phyloP scores from a whole-genome alignment of 306 rosid species.

The Casuarina equisetifolia region DNA sequence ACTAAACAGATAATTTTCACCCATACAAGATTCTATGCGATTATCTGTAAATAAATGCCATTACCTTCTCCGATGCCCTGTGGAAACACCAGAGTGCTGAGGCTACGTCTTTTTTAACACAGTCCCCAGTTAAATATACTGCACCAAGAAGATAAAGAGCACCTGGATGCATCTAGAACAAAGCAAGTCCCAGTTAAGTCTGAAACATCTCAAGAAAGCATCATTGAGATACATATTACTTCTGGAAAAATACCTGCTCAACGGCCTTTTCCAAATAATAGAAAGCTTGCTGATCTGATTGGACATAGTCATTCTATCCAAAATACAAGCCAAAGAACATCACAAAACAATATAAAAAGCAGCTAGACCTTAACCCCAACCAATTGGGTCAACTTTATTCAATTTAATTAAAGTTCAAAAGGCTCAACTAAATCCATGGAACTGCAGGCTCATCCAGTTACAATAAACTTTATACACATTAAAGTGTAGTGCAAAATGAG shows the following conservation, averaged over 20 bases:
- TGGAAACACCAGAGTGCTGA: constrained; percentile 92
- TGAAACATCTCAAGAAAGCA: constrained; percentile 15
- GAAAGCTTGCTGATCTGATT: constrained; percentile 87
- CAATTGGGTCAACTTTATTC: not conserved
- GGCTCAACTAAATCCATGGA: not conserved
- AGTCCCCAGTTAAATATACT: constrained; percentile 86
- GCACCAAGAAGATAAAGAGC: constrained; percentile 91
- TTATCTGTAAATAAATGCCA: not conserved
- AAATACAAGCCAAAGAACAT: constrained; percentile 7
- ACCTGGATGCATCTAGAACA: constrained; percentile 84
- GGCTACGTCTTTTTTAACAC: constrained; percentile 70
- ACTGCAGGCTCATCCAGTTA: not conserved
- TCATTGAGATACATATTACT: constrained; percentile 23
- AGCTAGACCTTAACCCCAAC: not conserved
- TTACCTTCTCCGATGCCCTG: constrained; percentile 94
- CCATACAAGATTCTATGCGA: not conserved
- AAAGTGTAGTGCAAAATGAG: constrained; percentile 7
- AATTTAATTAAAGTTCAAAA: not conserved
- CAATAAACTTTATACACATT: not conserved
- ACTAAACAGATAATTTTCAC: not conserved
- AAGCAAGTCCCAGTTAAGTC: constrained; percentile 41
- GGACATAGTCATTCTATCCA: constrained; percentile 72
- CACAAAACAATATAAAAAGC: not conserved
- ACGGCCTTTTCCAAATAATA: constrained; percentile 92
- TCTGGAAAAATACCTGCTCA: constrained; percentile 67